Base-by-base conservation (phyloP, 2,329 filamentous ascomycete genomes). In the Cladophialophora immunda region DNA sequence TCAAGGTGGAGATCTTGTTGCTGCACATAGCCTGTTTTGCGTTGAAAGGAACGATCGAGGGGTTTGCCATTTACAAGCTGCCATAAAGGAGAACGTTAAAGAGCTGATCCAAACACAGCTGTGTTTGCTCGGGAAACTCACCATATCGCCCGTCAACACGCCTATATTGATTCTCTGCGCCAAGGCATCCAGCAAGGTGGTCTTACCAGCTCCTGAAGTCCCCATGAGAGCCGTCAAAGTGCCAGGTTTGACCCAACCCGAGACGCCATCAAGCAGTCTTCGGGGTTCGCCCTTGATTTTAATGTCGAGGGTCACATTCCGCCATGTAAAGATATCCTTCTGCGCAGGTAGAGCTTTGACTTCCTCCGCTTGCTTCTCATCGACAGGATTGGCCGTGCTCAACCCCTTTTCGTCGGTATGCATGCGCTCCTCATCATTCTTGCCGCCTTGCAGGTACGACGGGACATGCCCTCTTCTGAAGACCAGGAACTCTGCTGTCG, bases 401-500 rank as follows among this genome's bases (percentile, higher is more conserved):
- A 56, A 22, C 5, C 57, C 52, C 32, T 67, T 68, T 32, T 57
- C 58, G 29, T 55, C 77, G 55, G 75, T 73, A 27, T 60, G 59
- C 27, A 62, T 25, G 1, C 38, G 53, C 29, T 68, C 69, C 47
- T 70, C 29, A 65, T 72, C 58, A 73, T 72, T 27, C 69, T 72
- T 22, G 62, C 66, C 50, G 63, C 36, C 3, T 72, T 64, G 54
- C 68, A 74, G 29, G 75, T 9, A 83, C 82, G 1, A 84, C 25
- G 87, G 84, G 75, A 85, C 84, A 76, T 90, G 82, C 19, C 90
- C 89, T 62, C 89, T 86, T 67, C 88, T 89, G 82, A 93, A 93
- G 27, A 93, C 85, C 11, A 93, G 81, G 17, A 93, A 89, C 74
- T 93, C 91, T 60, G 90, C 91, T 82, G 91, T 93, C 38, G 89